Base-by-base conservation (phyloP, 306 rosid species). In the Trichosanthes truncata region DNA sequence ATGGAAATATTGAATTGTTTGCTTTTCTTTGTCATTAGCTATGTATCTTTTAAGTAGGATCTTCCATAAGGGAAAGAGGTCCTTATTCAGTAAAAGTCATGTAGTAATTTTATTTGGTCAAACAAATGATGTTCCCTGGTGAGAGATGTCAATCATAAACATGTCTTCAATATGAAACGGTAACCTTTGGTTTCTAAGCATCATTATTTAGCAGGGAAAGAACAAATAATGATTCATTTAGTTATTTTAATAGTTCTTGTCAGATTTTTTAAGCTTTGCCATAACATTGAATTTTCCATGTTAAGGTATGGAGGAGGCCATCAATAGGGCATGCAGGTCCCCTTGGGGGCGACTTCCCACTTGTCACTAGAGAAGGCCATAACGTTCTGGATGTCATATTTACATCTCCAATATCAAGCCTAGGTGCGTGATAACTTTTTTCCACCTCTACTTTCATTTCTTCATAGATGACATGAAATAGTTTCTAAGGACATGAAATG, bases 231-330 rank as follows among this genome's bases (percentile, higher is more conserved):
- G 23, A 57, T 57, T 23, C 15, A 57, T 23, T 57, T 57, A 23
- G 65, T 62, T 62, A 26, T 29, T 31, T 61, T 61, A 10, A 29
- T 11, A 68, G 48, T 17, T 20, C 73, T 8, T 36, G 5, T 11
- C 53, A 43, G 55, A 69, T 69, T 69, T n/a, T 43, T 36, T 69
- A 66, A 43, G 4, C 36, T 12, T 69, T 12, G 26, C 11, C 73
- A 21, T 41, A 21, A 68, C 21, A 45, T 43, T 18, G 8, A 69
- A 13, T 46, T 25, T 25, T 73, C 23, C 57, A 60, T 62, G 69
- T 61, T 82, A 82, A 93, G 98, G 93, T 93, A 62, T 93, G 97
- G 97, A 89, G 97, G 84, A 87, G 97, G 87, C 85, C 98, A 81
- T 81, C 93, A 5, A 81, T 90, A 23, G 97, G 98, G 68, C 82